These are phyloP conservation scores for Lophiostoma macrostomum DNA, from an alignment of 495 filamentous ascomycete genomes.

Conservation along the genomic window DNA sequence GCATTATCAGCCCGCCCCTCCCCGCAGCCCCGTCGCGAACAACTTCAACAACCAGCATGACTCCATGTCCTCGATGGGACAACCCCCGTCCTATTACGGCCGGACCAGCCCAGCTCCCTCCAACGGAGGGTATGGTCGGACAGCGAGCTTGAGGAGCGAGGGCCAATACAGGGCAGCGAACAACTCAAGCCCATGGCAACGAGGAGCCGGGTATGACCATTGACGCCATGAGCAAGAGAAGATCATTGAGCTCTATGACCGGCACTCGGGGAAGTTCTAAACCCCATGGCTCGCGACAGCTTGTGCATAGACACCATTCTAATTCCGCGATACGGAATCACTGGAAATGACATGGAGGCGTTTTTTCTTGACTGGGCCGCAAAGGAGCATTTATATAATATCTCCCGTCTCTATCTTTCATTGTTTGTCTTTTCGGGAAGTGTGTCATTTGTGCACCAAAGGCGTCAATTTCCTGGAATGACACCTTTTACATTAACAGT, in stretches of 20 bases:
- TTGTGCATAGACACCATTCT: conserved; percentile 23
- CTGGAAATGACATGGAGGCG: conserved; percentile 10
- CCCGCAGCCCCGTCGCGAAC: conserved; percentile 61
- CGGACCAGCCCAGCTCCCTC: conserved; percentile 23
- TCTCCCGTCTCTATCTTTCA: background rate
- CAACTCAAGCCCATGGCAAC: conserved; percentile 63
- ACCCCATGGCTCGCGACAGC: background rate
- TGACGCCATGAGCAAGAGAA: conserved; percentile 41
- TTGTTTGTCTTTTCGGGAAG: background rate
- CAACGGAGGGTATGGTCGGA: conserved; percentile 13
- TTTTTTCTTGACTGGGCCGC: conserved; percentile 6
- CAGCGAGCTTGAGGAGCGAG: conserved; percentile 28
- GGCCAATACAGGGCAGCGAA: conserved; percentile 50
- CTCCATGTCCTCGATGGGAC: too few species aligned
- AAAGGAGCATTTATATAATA: background rate
- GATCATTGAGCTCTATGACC: conserved; percentile 36
- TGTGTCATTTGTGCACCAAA: background rate
- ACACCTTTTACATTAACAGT: background rate
- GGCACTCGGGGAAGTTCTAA: conserved; percentile 10
- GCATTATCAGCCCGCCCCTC: conserved; percentile 41
- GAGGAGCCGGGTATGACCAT: conserved; percentile 65
- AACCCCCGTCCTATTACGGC: conserved; percentile 38
- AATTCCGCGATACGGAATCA: conserved; percentile 28
- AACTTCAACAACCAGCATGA: too few species aligned
- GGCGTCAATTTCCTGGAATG: conserved; percentile 1